Evolutionary conservation across 1,139 yeast species (phyloP).

Genomic region (Candida neerlandica): DNA sequence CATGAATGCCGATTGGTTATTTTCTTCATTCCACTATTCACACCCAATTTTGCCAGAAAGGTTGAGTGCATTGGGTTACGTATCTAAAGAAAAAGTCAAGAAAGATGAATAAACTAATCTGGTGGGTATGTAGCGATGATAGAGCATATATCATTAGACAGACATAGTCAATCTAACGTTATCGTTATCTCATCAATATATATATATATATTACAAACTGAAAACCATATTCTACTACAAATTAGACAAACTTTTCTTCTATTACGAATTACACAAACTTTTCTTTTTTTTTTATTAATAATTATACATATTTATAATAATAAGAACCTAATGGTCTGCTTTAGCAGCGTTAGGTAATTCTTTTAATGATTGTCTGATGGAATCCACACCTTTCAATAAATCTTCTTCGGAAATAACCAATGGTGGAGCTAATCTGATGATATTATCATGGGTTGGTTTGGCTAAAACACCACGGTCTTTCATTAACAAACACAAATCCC

Average conservation of each 20-base stretch:
- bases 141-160: background rate
- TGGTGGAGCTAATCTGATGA: constrained; percentile 96
- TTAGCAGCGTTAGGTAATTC: constrained; percentile 59
- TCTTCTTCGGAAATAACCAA: constrained; percentile 88
- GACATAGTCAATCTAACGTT: too few species aligned
- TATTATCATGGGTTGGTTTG: constrained; percentile 95
- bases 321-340: constrained; percentile 35
- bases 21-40: constrained; percentile 83
- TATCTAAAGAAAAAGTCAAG: constrained; percentile 45
- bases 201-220: background rate
- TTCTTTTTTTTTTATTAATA: background rate
- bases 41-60: constrained; percentile 94
- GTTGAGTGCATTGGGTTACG: constrained; percentile 66
- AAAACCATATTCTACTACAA: background rate
- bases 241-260: background rate
- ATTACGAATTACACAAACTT: background rate
- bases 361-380: constrained; percentile 63
- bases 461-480: constrained; percentile 89
- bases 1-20: constrained; percentile 86
- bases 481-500: constrained; percentile 94
- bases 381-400: constrained; percentile 74
- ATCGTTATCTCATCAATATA: background rate
- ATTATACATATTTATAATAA: background rate
- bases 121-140: background rate
- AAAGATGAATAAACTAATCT: constrained; percentile 44